Conservation (phyloP, 139 green algal species). For the Picochlorum costavermella region DNA sequence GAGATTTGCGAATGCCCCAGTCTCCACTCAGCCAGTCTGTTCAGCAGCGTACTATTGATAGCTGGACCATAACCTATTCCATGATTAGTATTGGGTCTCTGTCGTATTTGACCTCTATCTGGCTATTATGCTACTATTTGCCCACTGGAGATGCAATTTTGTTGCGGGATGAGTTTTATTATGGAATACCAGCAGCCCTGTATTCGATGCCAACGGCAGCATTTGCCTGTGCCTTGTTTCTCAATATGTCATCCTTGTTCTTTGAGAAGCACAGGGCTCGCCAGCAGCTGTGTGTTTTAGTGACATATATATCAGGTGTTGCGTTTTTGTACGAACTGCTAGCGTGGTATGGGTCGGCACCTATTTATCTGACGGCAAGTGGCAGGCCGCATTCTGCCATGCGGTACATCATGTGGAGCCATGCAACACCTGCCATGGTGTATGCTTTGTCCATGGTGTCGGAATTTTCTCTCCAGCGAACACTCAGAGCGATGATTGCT, state of each 20-base stretch:
- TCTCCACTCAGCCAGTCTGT: no score
- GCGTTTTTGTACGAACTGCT: conserved; percentile 43
- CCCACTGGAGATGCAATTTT: neutral
- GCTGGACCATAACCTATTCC: no score
- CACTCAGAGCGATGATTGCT: conserved; percentile 11
- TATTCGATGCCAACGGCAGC: conserved; percentile 36
- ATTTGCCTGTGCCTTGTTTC: conserved; percentile 42
- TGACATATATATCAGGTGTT: conserved; percentile 34
- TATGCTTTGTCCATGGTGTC: conserved; percentile 45
- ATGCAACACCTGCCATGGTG: conserved; percentile 48
- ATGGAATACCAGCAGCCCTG: conserved; percentile 6
- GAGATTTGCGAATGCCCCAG: no score
- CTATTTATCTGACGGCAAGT: conserved; percentile 19
- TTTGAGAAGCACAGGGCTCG: conserved; percentile 38
- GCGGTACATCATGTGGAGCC: conserved; percentile 45
- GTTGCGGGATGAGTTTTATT: conserved; percentile 13
- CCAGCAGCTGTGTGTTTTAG: conserved; percentile 40
- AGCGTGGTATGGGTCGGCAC: conserved; percentile 18
- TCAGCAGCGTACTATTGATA: no score
- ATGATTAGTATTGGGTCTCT: no score
- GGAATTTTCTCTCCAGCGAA: conserved; percentile 16
- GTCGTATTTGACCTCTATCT: conserved; percentile 2
- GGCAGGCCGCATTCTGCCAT: conserved; percentile 18
- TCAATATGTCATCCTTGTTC: conserved; percentile 39
- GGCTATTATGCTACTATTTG: conserved; percentile 19